These are phyloP conservation scores for Salvia splendens DNA, from an alignment of 257 asterid species.

Conservation along the genomic window DNA sequence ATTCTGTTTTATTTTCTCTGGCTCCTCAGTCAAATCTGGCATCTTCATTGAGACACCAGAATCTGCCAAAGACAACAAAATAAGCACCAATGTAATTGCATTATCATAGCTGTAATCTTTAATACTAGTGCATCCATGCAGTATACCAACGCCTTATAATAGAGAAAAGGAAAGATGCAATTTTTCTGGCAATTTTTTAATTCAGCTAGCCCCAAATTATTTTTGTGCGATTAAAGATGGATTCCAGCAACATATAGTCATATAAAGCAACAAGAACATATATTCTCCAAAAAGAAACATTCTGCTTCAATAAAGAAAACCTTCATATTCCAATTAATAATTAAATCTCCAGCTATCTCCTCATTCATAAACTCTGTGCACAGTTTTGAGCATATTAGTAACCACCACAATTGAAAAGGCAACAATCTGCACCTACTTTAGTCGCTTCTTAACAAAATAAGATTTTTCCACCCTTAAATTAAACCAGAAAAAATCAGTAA, in stretches of 20 bases:
- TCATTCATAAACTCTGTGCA: neutral
- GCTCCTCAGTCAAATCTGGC: conserved; percentile 52
- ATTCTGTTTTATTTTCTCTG: conserved; percentile 38
- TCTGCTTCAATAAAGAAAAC: neutral
- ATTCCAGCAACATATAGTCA: neutral
- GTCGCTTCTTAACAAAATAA: conserved; percentile 9
- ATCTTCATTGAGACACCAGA: conserved; percentile 62
- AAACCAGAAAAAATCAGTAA: conserved; percentile 8
- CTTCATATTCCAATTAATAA: neutral
- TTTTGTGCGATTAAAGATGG: too few species aligned
- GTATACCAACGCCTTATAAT: neutral
- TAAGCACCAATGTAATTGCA: conserved; percentile 18
- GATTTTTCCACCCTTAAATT: conserved; percentile 11
- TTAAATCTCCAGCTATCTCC: conserved; percentile 10
- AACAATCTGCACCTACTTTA: conserved; percentile 12
- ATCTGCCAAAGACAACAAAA: conserved; percentile 40
- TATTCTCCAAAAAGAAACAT: neutral
- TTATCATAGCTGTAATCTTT: neutral
- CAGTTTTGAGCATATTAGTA: conserved; percentile 15
- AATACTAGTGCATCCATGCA: conserved; percentile 14
- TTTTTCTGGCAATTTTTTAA: too few species aligned
- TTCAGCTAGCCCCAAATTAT: too few species aligned
- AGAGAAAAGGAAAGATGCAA: neutral
- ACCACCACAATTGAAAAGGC: conserved; percentile 30
- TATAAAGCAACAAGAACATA: neutral